Evolutionary conservation across 1,284 basidiomycete genomes (phyloP), one percentile per base, ranked within the genome.

Genomic region (Trichosporon sp.): DNA sequence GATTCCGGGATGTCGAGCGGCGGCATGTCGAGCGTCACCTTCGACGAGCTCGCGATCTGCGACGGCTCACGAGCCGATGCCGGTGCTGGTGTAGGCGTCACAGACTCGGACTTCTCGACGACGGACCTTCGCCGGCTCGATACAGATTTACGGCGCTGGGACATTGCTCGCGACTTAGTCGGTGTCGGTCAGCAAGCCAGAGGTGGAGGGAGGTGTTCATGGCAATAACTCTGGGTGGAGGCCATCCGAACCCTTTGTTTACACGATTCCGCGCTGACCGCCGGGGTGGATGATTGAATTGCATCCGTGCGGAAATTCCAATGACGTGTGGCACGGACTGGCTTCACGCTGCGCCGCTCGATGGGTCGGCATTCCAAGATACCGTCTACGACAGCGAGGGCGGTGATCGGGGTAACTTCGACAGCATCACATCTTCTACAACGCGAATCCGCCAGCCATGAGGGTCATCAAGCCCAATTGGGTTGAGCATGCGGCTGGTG

Each of bases 381-480:
- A 37, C 34, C 34, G 34, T 14, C 11, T 27, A 6, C 7, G 46
- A 23, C 13, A 29, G 23, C 25, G 25, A 27, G 31, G 49, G 25
- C 27, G 49, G n/a, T 16, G 25, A 29, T 54, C 49, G 49, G 40
- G 23, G 10, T 21, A 57, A 10, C 14, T 29, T 59, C 36, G 37
- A 59, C 49, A 34, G 58, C 61, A 29, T 29, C 36, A 59, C 19
- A 36, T 40, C 25, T 8, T 10, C 58, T 27, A 44, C 58, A 14
- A 8, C 37, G 46, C 7, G 8, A 21, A 16, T 59, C 23, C 23
- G 52, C 56, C 62, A 60, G 49, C 36, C 8, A 81, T 81, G 80
- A 75, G 73, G 64, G 72, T 80, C 33, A 75, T 73, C 61, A 81
- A 80, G 67, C 81, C 80, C 21, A 70, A 71, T 40, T 82, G 81